Base-by-base conservation (phyloP, 768 basidiomycete genomes). In the Panaeolus papilionaceus region DNA sequence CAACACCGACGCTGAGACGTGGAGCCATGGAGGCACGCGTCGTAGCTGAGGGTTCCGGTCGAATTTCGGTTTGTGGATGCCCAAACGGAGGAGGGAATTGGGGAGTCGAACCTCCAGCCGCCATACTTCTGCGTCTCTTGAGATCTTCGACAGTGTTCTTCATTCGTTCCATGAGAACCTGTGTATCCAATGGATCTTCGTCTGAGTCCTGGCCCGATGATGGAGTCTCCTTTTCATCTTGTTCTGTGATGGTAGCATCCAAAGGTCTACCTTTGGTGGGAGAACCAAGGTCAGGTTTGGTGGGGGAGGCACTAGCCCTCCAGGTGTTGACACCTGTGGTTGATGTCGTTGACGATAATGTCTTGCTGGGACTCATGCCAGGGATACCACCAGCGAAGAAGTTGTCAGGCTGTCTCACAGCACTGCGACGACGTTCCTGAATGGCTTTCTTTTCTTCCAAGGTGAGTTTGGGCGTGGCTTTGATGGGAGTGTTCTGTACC, bases 381-480 rank as follows among this genome's bases (percentile, higher is more conserved):
- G 89, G 89, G 14, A 84, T 80, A 20, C 85, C 83, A 23, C 83
- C 86, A 20, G 77, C 81, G 75, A 86, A 88, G 73, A 86, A 86
- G 64, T 74, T 84, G 79, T 67, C 86, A 16, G 73, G 61, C 37
- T 81, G 76, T 3, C 77, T 79, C 44, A 90, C 73, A 0, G 89
- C 90, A 64, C 88, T 90, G 10, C 84, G 81, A 28, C 90, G 78
- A 9, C 90, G 84, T 64, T 89, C 89, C 69, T 85, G 84, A 47
- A 92, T 91, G 0, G 88, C 89, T 83, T 81, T 83, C 37, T 82
- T 76, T 70, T 88, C 86, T 65, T 84, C 85, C 26, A 86, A 68
- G 11, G 71, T 54, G 0, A 69, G 75, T 54, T 74, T 76, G 64
- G 70, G 73, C n/a, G 68, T 71, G 28, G 70, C 67, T 12, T 67